Percentiles rank a stretch among this genome's conserved stretches.
phyloP scores from a whole-genome alignment of 768 basidiomycete species.

The Lyophyllum decastes region DNA sequence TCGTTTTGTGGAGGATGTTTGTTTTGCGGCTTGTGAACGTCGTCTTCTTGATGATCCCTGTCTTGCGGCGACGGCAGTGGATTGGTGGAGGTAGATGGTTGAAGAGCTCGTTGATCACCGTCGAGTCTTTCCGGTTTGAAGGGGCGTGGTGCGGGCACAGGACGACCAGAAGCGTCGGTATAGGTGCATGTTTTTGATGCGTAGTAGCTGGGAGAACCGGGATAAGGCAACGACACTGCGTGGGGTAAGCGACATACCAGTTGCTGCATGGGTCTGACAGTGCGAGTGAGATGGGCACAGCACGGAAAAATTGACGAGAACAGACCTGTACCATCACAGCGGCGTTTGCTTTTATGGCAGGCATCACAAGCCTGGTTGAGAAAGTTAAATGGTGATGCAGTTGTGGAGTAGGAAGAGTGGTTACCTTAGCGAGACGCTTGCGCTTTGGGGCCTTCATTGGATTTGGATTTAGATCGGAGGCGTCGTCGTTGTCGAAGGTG shows the following conservation, averaged over 20 bases:
- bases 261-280: conserved; percentile 75
- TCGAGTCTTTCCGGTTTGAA: conserved; percentile 45
- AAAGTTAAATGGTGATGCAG: conserved; percentile 14
- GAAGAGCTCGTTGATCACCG: conserved; percentile 15
- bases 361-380: conserved; percentile 63
- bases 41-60: conserved; percentile 36
- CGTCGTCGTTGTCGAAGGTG: conserved; percentile 28
- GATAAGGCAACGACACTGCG: conserved; percentile 6
- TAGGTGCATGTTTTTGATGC: conserved; percentile 82
- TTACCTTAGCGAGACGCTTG: conserved; percentile 56
- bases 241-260: conserved; percentile 49
- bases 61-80: conserved; percentile 27
- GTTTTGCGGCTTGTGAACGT: conserved; percentile 33
- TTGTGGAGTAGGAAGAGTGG: conserved; percentile 2
- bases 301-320: conserved; percentile 16
- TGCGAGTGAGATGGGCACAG: conserved; percentile 15
- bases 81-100: conserved; percentile 22
- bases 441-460: conserved; percentile 53
- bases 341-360: conserved; percentile 83
- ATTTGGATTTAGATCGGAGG: conserved; percentile 27
- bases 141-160: conserved; percentile 72
- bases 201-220: conserved; percentile 56
- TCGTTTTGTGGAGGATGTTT: conserved; percentile 8
- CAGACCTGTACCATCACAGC: conserved; percentile 81
- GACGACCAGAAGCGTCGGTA: conserved; percentile 75